Evolutionary conservation across 495 filamentous ascomycete species (phyloP), one percentile per base, ranked within the genome.

Genomic region (Aspergillus cavernicola): DNA sequence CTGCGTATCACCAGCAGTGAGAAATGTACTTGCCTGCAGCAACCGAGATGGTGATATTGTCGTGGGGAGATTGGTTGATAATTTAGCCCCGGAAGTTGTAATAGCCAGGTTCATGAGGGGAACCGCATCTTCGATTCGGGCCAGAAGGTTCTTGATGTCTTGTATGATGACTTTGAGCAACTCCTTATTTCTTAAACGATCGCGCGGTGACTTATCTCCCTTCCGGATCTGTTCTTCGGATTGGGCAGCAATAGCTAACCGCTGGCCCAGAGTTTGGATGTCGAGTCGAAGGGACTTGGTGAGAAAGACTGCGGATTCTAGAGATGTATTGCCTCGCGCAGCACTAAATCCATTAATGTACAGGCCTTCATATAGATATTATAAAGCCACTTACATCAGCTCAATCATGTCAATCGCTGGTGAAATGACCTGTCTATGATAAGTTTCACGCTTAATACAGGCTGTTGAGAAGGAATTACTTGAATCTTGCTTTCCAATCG

Each of bases 321-420:
- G 78, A 46, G 91, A 88, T 0, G 90, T 90, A 63, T 99, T 97
- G n/a, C 95, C 95, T 59, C 95, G 83, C 5, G 90, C 89, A 56
- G 92, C 89, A 57, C 87, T 91, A 37, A 36, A 3, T 12, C 9
- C n/a, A 7, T 32, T 11, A 42, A 19, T 24, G 22, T 11, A 1
- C 10, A 13, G 24, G 15, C 13, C 19, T 11, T 26, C 37, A 31
- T 33, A 8, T 18, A 6, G 11, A 37, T 33, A 6, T 36, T 16
- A 6, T 6, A 5, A 15, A 36, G 45, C 22, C 28, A 71, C 78
- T 64, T 70, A 91, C 86, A 93, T 95, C 57, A 97, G 76, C 65
- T 96, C 90, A 50, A 97, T 93, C 77, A 96, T 82, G 62, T 97
- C 90, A 62, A 97, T 95, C 2, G 91, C 87, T 4, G 92, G 92